phyloP scores from a whole-genome alignment of 495 filamentous ascomycete genomes.

The Evernia prunastri region DNA sequence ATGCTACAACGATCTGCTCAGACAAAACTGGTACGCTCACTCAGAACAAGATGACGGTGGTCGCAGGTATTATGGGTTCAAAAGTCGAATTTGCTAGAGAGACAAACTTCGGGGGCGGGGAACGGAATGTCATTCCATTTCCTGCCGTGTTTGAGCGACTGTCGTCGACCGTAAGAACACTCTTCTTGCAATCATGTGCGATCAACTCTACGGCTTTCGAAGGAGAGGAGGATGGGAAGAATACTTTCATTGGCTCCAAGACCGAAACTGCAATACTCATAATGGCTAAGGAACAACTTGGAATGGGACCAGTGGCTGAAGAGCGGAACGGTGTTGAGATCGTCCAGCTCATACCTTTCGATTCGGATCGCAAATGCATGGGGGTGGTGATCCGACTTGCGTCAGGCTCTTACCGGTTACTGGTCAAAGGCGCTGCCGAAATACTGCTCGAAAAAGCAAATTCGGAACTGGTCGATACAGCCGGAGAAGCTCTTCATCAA shows the following conservation, averaged over 20 bases:
- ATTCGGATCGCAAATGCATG: constrained; percentile 65
- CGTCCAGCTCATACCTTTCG: constrained; percentile 60
- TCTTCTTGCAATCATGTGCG: constrained; percentile 54
- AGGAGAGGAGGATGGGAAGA: constrained; percentile 49
- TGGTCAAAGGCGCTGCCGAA: constrained; percentile 66
- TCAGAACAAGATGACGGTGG: constrained; percentile 66
- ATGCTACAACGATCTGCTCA: constrained; percentile 62
- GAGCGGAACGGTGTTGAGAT: constrained; percentile 55
- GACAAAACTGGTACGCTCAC: constrained; percentile 69
- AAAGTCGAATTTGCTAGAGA: constrained; percentile 45
- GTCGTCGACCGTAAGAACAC: constrained; percentile 37
- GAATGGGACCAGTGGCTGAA: constrained; percentile 51
- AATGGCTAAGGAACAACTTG: constrained; percentile 54
- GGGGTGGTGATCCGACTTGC: constrained; percentile 55
- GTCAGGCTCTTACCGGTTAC: constrained; percentile 50
- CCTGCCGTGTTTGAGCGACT: constrained; percentile 36
- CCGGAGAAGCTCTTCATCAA: constrained; percentile 35
- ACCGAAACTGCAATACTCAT: constrained; percentile 63
- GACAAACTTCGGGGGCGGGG: constrained; percentile 29
- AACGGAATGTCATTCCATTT: constrained; percentile 22
- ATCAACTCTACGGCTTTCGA: constrained; percentile 66
- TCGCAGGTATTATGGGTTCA: constrained; percentile 55
- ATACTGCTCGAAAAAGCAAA: constrained; percentile 51
- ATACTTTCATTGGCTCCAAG: constrained; percentile 60
- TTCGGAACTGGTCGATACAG: constrained; percentile 34